These are phyloP conservation scores for Stipa capillata DNA, from an alignment of 176 grass and related monocot genomes.

Conservation along the genomic window DNA sequence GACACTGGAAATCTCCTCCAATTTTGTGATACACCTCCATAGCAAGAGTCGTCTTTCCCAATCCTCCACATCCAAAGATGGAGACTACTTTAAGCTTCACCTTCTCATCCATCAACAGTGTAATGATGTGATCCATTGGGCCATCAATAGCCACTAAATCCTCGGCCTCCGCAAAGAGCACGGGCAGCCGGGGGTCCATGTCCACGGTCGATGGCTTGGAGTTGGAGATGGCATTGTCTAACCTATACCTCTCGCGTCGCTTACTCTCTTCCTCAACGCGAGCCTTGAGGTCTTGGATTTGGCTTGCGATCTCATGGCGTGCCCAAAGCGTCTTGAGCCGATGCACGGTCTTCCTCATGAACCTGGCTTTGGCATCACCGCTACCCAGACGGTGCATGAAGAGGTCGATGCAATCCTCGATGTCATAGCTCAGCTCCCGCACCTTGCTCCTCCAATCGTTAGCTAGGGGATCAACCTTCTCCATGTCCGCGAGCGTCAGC, in stretches of 20 bases:
- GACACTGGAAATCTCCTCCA: neutral
- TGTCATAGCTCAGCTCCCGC: neutral
- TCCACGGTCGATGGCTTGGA: neutral
- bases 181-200: neutral
- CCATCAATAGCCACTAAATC: neutral
- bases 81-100: neutral
- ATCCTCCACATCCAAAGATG: conserved; percentile 9
- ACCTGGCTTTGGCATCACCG: neutral
- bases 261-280: neutral
- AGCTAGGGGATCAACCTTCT: too few species aligned
- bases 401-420: neutral
- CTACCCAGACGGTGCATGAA: neutral
- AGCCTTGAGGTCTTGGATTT: neutral
- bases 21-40: conserved; percentile 14
- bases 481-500: neutral
- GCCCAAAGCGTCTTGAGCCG: neutral
- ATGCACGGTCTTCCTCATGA: neutral
- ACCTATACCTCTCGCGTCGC: too few species aligned
- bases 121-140: neutral
- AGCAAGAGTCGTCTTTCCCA: conserved; percentile 13
- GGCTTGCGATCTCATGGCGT: neutral
- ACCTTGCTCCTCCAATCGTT: too few species aligned
- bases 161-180: neutral
- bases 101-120: neutral
- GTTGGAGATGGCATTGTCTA: neutral